Conservation (phyloP, 805 yeast genomes). For the Yamadazyma ubonensis region DNA sequence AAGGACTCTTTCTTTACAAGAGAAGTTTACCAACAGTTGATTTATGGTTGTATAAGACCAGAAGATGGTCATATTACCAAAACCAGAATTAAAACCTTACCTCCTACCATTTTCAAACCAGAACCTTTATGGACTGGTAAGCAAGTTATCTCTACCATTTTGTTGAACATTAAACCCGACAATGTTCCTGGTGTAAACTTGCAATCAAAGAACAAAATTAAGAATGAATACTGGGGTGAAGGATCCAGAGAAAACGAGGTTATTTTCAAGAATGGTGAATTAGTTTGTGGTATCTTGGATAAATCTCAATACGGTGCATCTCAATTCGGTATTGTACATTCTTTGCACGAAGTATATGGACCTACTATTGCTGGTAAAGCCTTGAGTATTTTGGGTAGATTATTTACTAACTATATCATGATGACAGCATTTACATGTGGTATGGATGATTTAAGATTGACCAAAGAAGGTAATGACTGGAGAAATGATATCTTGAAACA, state of each 20-base stretch:
- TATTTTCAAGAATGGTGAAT: slow-evolving; percentile 79
- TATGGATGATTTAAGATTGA: slow-evolving; percentile 96
- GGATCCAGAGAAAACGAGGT: slow-evolving; percentile 85
- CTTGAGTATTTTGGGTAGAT: slow-evolving; percentile 87
- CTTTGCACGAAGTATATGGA: slow-evolving; percentile 94
- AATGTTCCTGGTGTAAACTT: slow-evolving; percentile 91
- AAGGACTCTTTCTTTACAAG: slow-evolving; percentile 90
- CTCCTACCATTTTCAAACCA: slow-evolving; percentile 89
- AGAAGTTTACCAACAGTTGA: slow-evolving; percentile 88
- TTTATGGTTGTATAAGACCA: slow-evolving; percentile 93
- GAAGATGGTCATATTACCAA: slow-evolving; percentile 94
- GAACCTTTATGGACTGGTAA: slow-evolving; percentile 96
- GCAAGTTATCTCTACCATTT: slow-evolving; percentile 89
- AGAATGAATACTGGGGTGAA: slow-evolving; percentile 91
- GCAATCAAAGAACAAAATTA: slow-evolving; percentile 80
- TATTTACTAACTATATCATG: slow-evolving; percentile 91
- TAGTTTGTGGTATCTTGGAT: slow-evolving; percentile 89
- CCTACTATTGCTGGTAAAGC: slow-evolving; percentile 86
- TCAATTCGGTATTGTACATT: slow-evolving; percentile 93
- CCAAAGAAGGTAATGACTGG: slow-evolving; percentile 87
- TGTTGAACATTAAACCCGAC: slow-evolving; percentile 83
- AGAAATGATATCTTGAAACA: slow-evolving; percentile 77
- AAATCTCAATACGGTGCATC: slow-evolving; percentile 99
- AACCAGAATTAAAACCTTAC: slow-evolving; percentile 65
- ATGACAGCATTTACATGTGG: slow-evolving; percentile 97